These are phyloP conservation scores for Vachellia collinsii DNA, from an alignment of 306 rosid species.

Conservation along the genomic window DNA sequence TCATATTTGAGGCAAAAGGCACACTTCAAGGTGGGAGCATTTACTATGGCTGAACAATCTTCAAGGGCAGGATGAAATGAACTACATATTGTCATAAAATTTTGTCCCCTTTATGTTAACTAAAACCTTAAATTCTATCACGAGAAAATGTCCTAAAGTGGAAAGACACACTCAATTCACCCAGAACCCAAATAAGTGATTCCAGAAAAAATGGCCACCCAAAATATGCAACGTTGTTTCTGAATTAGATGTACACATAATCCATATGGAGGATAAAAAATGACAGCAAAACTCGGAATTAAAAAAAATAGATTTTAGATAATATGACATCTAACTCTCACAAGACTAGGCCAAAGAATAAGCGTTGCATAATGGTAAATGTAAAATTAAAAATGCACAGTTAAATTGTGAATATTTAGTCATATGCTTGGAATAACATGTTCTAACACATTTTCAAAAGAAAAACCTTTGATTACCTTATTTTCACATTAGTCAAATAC, in stretches of 20 bases:
- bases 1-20: neutral
- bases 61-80: neutral
- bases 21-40: too few relatives aligned
- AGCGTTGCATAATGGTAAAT: neutral
- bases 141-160: neutral
- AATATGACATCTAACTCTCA: neutral
- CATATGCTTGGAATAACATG: neutral
- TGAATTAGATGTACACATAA: neutral
- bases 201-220: neutral
- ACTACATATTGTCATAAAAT: neutral
- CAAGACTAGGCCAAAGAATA: neutral
- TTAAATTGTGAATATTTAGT: neutral
- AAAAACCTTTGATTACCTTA: neutral
- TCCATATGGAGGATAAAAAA: neutral
- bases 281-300: neutral
- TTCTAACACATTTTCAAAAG: neutral
- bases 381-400: conserved; percentile 5
- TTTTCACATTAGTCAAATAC: conserved; percentile 5
- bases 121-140: neutral
- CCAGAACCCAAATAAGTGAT: neutral
- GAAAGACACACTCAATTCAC: neutral
- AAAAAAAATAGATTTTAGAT: neutral
- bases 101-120: neutral
- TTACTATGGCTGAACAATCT: neutral
- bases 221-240: neutral